Evolutionary conservation across 352 stramenopile genomes (phyloP), one percentile per base, ranked within the genome.

Genomic region (Phytophthora pini): DNA sequence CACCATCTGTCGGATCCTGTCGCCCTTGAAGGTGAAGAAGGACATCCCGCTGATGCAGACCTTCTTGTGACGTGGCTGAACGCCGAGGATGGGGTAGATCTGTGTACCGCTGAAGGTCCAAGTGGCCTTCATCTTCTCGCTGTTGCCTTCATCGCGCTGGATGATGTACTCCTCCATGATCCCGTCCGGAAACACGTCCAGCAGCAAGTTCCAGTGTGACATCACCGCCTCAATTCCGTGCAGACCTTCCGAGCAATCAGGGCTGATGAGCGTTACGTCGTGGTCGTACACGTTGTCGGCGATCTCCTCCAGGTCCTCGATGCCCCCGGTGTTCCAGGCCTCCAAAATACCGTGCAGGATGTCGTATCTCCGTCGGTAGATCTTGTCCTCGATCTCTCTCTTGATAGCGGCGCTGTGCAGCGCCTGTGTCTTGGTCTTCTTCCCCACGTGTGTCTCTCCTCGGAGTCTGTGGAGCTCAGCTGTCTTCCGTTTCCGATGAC

Each of bases 81-180:
- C 72, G 24, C 84, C 84, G 34, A 88, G 82, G 61, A 93, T 86
- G 34, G 82, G 82, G 59, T 74, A 89, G 61, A 91, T 90, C 55
- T 93, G 84, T 36, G 84, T 93, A 58, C 84, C 84, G 38, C 84
- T 90, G 51, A 93, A 93, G 5, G 81, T 78, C 84, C 84, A 93
- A 36, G 82, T 82, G 24, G 84, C 84, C 26, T 81, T 84, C 72
- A 93, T 84, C 64, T 81, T 84, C 38, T 91, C 77, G n/a, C 69
- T 77, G 45, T 71, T 70, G 26, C 70, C 49, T 70, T 82, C 80
- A 9, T 89, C 84, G 15, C 79, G 75, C 54, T 88, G 70, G 57
- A 93, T 90, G 51, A 87, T 66, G 63, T 93, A 93, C 56, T 93
- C 84, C 50, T 93, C 84, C 84, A 93, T 93, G 56, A 93, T 90